Conservation (phyloP, 768 basidiomycete genomes). For the Tulasnella sp. region DNA sequence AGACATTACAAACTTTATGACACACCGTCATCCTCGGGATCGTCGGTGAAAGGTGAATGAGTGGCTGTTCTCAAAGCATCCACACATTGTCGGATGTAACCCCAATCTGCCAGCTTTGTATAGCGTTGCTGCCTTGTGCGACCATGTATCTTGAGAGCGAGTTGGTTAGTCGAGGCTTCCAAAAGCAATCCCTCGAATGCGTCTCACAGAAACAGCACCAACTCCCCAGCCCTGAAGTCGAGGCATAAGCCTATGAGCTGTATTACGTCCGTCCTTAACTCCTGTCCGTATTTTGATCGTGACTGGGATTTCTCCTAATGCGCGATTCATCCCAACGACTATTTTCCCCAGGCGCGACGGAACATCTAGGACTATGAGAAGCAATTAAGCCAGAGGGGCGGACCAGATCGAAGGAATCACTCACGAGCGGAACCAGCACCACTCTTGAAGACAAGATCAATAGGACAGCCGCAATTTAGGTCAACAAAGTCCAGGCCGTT, state of each 20-base stretch:
- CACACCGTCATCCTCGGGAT: constrained; percentile 51
- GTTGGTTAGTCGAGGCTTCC: constrained; percentile 29
- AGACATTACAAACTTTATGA: constrained; percentile 16
- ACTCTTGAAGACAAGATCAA: constrained; percentile 85
- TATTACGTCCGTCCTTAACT: constrained; percentile 77
- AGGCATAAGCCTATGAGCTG: constrained; percentile 82
- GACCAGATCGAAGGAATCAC: constrained; percentile 25
- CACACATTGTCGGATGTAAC: constrained; percentile 81
- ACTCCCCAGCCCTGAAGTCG: constrained; percentile 50
- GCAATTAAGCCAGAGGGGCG: not conserved
- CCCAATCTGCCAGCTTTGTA: constrained; percentile 85
- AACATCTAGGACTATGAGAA: constrained; percentile 59
- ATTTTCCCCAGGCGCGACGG: constrained; percentile 76
- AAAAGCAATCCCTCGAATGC: constrained; percentile 22
- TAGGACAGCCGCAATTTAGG: constrained; percentile 93
- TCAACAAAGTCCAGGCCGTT: constrained; percentile 73
- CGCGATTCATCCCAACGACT: constrained; percentile 79
- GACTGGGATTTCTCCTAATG: constrained; percentile 81
- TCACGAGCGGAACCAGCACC: constrained; percentile 82
- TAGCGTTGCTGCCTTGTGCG: constrained; percentile 92
- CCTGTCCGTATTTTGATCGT: constrained; percentile 90
- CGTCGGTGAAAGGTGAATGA: constrained; percentile 31
- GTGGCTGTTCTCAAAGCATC: constrained; percentile 50
- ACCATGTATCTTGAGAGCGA: constrained; percentile 69
- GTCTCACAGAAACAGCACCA: constrained; percentile 39